These are phyloP conservation scores for Excoecaria agallocha DNA, from an alignment of 345 rosid species.

Conservation along the genomic window DNA sequence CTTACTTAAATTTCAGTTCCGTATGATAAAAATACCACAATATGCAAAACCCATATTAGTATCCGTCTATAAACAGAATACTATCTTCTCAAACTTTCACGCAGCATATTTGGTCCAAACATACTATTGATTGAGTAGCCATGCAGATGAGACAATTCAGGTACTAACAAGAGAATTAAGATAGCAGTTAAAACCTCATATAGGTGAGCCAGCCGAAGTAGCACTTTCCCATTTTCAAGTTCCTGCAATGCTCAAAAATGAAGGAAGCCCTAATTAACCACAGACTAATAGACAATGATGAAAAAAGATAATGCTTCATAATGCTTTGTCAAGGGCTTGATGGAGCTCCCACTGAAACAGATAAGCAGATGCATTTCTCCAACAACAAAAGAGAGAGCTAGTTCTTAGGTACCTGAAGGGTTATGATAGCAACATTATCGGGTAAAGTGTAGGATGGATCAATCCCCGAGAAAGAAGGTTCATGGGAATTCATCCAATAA, in stretches of 20 bases:
- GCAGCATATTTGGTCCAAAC: too few species aligned
- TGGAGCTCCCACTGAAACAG: not conserved
- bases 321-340: slow-evolving; percentile 3
- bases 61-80: not conserved
- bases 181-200: slow-evolving; percentile 56
- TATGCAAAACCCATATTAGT: not conserved
- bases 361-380: not conserved
- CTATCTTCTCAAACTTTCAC: too few species aligned
- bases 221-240: slow-evolving; percentile 69
- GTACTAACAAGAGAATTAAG: slow-evolving; percentile 5
- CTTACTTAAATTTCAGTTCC: not conserved
- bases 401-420: slow-evolving; percentile 62
- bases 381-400: not conserved
- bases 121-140: too few species aligned
- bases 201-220: slow-evolving; percentile 86
- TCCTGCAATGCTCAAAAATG: slow-evolving; percentile 46
- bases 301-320: not conserved
- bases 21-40: too few species aligned
- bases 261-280: slow-evolving; percentile 9
- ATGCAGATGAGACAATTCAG: not conserved
- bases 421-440: slow-evolving; percentile 65
- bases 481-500: slow-evolving; percentile 51
- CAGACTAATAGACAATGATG: not conserved
- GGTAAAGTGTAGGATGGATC: slow-evolving; percentile 78
- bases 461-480: slow-evolving; percentile 59